Percentiles rank a stretch among this genome's conserved stretches.
These are phyloP conservation scores for Lepidium aucheri DNA, from an alignment of 345 rosid genomes.

Conservation along the genomic window DNA sequence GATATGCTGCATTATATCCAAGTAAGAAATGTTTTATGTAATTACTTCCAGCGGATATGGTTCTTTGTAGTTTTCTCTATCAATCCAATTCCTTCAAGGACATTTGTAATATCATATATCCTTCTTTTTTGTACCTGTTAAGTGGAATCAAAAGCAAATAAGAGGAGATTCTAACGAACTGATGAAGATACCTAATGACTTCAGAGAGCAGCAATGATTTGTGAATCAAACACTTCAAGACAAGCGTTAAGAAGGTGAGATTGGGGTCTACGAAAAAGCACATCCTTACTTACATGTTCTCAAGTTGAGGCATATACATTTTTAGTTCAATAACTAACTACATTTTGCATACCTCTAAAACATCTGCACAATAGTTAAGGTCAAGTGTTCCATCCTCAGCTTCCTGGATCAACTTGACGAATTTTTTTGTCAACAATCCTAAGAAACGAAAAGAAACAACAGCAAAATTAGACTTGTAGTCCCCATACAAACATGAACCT, in stretches of 20 bases:
- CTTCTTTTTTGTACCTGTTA: constrained; percentile 79
- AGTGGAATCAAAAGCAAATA: constrained; percentile 6
- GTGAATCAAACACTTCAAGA: neutral
- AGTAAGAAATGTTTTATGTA: neutral
- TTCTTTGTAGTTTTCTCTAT: constrained; percentile 81
- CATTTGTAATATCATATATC: constrained; percentile 84
- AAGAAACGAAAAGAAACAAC: neutral
- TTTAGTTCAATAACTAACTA: neutral
- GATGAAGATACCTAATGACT: neutral
- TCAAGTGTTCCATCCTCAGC: constrained; percentile 78
- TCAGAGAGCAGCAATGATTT: neutral
- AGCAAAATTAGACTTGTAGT: neutral
- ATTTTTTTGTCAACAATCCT: constrained; percentile 68
- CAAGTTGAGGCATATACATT: neutral
- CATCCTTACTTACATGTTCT: neutral
- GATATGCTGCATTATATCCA: neutral
- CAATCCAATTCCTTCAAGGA: constrained; percentile 72
- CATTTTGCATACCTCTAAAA: constrained; percentile 50
- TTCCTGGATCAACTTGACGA: constrained; percentile 54
- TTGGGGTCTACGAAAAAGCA: neutral
- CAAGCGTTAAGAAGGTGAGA: neutral
- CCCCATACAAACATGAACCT: neutral
- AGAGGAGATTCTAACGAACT: constrained; percentile 1
- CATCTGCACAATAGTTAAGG: constrained; percentile 56
- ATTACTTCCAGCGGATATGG: constrained; percentile 74